Conservation (phyloP, 108 stramenopile genomes). For the Skeletonema costatum region DNA sequence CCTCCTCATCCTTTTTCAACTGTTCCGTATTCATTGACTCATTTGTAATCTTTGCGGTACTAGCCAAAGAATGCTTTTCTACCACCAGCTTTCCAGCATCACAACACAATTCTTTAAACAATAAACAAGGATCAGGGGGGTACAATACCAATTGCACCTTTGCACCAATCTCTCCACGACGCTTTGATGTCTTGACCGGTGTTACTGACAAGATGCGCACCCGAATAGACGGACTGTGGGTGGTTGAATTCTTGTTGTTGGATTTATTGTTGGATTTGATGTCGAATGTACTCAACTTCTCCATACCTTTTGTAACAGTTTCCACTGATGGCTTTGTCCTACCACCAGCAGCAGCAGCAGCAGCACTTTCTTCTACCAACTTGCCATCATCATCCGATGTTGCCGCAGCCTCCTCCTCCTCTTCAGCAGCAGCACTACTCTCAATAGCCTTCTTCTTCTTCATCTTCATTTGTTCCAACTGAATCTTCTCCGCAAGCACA, state of each 20-base stretch:
- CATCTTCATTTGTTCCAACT: conserved; percentile 10
- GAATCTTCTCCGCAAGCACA: conserved; percentile 28
- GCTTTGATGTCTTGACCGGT: conserved; percentile 44
- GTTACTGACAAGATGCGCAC: conserved; percentile 47
- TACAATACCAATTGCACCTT: conserved; percentile 32
- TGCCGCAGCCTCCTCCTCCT: neutral
- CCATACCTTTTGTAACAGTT: conserved; percentile 18
- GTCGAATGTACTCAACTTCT: conserved; percentile 20
- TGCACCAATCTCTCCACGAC: conserved; percentile 44
- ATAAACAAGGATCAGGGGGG: conserved; percentile 46
- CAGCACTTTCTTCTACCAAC: neutral
- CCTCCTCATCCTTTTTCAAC: neutral
- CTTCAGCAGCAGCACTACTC: neutral
- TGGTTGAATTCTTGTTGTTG: neutral
- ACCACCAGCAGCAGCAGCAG: neutral
- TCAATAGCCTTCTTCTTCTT: conserved; percentile 9
- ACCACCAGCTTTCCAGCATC: conserved; percentile 32
- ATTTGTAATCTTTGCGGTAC: neutral
- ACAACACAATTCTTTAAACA: conserved; percentile 37
- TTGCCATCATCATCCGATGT: neutral
- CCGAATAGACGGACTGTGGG: conserved; percentile 10
- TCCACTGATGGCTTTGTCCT: neutral
- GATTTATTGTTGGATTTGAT: neutral
- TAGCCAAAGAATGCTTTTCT: neutral
- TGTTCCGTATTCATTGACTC: neutral